phyloP scores from a whole-genome alignment of 78 protist species.

The Pelomyxa schiedti region DNA sequence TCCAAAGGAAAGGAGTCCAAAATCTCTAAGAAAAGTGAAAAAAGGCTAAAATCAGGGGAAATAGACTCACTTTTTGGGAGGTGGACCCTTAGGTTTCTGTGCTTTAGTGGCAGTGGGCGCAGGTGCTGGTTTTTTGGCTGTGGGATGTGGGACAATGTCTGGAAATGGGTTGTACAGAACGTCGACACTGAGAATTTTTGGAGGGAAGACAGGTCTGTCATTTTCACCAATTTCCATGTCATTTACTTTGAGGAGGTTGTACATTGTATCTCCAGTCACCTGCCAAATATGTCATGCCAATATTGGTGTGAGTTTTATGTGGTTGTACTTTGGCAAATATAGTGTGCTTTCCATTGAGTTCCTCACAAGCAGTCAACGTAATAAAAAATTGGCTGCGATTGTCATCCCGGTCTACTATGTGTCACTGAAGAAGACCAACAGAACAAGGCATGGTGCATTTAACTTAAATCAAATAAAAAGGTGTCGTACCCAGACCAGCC shows the following conservation, averaged over 20 bases:
- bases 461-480: too few species aligned
- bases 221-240: slow-evolving; percentile 58
- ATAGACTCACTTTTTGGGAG: too few species aligned
- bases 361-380: slow-evolving; percentile 65
- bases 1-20: too few species aligned
- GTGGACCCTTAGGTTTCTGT: slow-evolving; percentile 19
- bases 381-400: slow-evolving; percentile 87
- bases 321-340: slow-evolving; percentile 67
- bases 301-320: not conserved
- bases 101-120: not conserved
- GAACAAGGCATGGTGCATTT: too few species aligned
- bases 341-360: slow-evolving; percentile 74
- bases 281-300: not conserved
- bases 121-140: not conserved
- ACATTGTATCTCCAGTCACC: slow-evolving; percentile 66
- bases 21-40: too few species aligned
- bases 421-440: not conserved
- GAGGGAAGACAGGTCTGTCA: slow-evolving; percentile 80
- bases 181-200: slow-evolving; percentile 30
- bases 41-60: too few species aligned
- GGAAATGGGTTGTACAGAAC: slow-evolving; percentile 75
- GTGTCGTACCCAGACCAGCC: slow-evolving; percentile 30
- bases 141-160: slow-evolving; percentile 66
- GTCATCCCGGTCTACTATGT: slow-evolving; percentile 10
- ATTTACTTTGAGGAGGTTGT: slow-evolving; percentile 43